phyloP scores from a whole-genome alignment of 306 rosid species.

The Acacia melanoxylon region DNA sequence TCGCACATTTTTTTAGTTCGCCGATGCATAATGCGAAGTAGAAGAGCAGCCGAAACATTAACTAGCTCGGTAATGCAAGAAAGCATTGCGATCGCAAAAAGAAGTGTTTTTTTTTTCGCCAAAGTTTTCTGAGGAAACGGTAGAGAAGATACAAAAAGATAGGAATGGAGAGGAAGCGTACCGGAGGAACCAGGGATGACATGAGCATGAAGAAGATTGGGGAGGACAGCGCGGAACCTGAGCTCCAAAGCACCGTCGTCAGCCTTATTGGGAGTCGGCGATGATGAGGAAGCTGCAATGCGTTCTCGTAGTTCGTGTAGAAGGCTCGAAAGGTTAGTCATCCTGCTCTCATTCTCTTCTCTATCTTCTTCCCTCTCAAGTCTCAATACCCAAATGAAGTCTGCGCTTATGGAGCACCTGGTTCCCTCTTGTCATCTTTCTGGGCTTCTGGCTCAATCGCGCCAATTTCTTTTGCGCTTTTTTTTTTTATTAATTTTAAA shows the following conservation, averaged over 20 bases:
- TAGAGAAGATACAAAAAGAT: not conserved
- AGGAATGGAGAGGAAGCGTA: constrained; percentile 10
- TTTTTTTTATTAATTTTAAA: too few species aligned
- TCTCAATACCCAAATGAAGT: not conserved
- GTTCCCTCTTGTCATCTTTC: not conserved
- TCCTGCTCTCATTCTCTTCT: constrained; percentile 27
- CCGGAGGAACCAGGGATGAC: constrained; percentile 77
- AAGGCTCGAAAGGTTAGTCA: constrained; percentile 68
- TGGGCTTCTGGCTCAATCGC: not conserved
- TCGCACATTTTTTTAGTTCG: not conserved
- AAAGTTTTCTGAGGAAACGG: not conserved
- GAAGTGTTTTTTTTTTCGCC: not conserved
- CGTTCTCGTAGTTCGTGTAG: constrained; percentile 84
- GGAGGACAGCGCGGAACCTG: constrained; percentile 84
- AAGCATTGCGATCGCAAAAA: not conserved
- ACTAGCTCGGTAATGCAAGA: not conserved
- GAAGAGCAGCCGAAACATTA: not conserved
- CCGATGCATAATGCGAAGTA: not conserved
- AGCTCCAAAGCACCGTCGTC: constrained; percentile 65
- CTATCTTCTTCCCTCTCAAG: constrained; percentile 1
- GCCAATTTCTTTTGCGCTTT: not conserved
- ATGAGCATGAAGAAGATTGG: constrained; percentile 66
- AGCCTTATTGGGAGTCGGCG: constrained; percentile 38
- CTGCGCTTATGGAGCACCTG: not conserved
- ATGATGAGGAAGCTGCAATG: constrained; percentile 69